These are phyloP conservation scores for Fonsecaea multimorphosa DNA, from an alignment of 2,329 filamentous ascomycete genomes.

Conservation along the genomic window DNA sequence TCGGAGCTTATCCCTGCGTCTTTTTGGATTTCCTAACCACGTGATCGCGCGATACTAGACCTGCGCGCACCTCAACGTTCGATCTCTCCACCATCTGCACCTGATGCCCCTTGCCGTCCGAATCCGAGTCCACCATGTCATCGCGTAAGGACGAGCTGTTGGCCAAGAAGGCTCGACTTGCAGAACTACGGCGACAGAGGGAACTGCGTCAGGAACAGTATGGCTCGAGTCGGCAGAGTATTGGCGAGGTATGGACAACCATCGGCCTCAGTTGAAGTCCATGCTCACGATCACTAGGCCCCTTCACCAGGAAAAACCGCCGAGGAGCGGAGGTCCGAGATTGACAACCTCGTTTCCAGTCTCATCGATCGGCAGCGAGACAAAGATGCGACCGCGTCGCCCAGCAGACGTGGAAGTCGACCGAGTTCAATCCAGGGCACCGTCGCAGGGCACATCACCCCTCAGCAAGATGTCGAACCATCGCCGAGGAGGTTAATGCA, in stretches of 20 bases:
- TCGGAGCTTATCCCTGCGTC: constrained; percentile 28
- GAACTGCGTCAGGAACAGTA: constrained; percentile 81
- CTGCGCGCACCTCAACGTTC: background rate
- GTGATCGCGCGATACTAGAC: constrained; percentile 26
- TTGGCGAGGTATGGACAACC: constrained; percentile 69
- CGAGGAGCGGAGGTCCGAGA: constrained; percentile 36
- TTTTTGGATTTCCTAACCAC: constrained; percentile 18
- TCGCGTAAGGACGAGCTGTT: constrained; percentile 89
- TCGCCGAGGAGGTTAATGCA: constrained; percentile 50
- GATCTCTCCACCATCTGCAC: background rate
- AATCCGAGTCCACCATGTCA: constrained; percentile 47
- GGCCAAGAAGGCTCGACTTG: constrained; percentile 95
- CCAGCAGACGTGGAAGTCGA: constrained; percentile 65
- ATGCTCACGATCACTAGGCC: constrained; percentile 31
- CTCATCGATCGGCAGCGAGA: constrained; percentile 72
- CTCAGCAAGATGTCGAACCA: constrained; percentile 60
- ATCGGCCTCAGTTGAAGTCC: background rate
- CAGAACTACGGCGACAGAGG: constrained; percentile 90
- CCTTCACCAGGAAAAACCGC: constrained; percentile 35
- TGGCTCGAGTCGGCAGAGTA: constrained; percentile 70
- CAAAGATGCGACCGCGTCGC: constrained; percentile 42
- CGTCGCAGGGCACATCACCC: constrained; percentile 78
- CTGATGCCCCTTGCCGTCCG: background rate
- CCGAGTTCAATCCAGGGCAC: constrained; percentile 86
- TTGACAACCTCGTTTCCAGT: constrained; percentile 79